Conservation (phyloP, 306 rosid genomes). For the Herpetospermum pedunculosum region DNA sequence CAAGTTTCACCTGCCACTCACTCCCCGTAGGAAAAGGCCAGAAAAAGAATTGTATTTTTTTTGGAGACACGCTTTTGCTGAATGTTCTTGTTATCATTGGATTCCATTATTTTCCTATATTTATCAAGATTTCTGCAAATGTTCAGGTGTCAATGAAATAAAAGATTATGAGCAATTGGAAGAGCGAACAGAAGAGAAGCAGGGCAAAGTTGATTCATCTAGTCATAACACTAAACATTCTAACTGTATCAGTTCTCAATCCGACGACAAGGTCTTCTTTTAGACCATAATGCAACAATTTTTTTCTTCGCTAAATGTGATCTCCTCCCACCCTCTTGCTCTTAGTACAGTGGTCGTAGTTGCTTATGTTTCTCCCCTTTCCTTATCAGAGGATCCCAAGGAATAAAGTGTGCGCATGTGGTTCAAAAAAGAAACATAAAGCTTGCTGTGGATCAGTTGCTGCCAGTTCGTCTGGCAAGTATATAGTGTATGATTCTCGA, state of each 20-base stretch:
- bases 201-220: constrained; percentile 15
- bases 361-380: not conserved
- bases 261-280: constrained; percentile 41
- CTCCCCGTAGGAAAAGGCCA: not conserved
- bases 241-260: constrained; percentile 19
- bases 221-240: constrained; percentile 15
- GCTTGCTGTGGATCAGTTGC: constrained; percentile 57
- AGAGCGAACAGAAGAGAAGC: constrained; percentile 23
- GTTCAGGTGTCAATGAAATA: constrained; percentile 24
- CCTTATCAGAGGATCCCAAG: constrained; percentile 41
- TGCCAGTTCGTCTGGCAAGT: constrained; percentile 39
- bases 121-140: constrained; percentile 12
- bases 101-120: not conserved
- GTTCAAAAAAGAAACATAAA: constrained; percentile 70
- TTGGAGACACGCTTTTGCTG: not conserved
- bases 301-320: not conserved
- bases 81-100: not conserved
- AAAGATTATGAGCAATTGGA: constrained; percentile 15
- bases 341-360: not conserved
- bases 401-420: constrained; percentile 70
- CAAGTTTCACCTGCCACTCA: not conserved
- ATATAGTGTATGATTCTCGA: constrained; percentile 34
- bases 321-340: not conserved
- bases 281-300: not conserved
- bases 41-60: not conserved